Evolutionary conservation across 2,329 filamentous ascomycete species (phyloP).

Genomic region (Arthrobotrys musiformis): DNA sequence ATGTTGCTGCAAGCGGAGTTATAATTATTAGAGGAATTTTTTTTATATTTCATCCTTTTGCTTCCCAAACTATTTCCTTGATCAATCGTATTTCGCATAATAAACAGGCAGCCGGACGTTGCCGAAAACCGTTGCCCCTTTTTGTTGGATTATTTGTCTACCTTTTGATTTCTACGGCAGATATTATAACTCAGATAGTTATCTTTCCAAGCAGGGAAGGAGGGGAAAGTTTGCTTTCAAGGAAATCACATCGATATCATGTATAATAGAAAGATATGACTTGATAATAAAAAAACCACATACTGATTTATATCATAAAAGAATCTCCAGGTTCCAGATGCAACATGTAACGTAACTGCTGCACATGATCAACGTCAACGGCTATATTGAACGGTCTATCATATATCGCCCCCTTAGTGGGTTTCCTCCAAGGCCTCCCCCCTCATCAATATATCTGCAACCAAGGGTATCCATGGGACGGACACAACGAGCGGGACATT

Average conservation of each 20-base stretch:
- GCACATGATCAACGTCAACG: background rate
- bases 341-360: background rate
- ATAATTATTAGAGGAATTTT: slow-evolving; percentile 18
- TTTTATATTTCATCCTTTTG: slow-evolving; percentile 1
- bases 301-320: background rate
- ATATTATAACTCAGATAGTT: slow-evolving; percentile 1
- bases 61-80: background rate
- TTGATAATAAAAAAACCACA: background rate
- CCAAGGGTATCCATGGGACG: slow-evolving; percentile 34
- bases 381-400: no score
- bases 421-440: background rate
- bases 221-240: background rate
- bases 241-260: background rate
- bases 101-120: background rate
- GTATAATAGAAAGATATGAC: slow-evolving; percentile 4
- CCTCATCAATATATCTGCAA: slow-evolving; percentile 25
- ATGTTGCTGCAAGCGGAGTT: slow-evolving; percentile 36
- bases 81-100: background rate
- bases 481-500: background rate
- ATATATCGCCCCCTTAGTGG: background rate
- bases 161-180: background rate
- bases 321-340: background rate
- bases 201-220: background rate
- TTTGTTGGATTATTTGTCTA: background rate
- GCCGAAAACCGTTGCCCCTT: no score